Evolutionary conservation across 352 stramenopile genomes (phyloP), one percentile per base, ranked within the genome.

Genomic region (Lagenidium sp.): DNA sequence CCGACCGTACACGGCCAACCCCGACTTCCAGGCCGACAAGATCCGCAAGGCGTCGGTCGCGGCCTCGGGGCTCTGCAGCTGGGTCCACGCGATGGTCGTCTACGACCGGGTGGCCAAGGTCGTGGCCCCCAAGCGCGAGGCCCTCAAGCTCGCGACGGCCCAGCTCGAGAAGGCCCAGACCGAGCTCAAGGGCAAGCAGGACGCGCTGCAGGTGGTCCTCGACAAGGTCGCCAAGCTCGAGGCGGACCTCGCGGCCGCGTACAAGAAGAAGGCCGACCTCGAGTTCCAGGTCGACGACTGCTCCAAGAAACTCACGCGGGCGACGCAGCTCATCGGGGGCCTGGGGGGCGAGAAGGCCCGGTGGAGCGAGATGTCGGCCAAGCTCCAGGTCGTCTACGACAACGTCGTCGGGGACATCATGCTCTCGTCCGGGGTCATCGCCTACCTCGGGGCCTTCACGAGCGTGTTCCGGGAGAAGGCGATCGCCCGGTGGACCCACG

Each of bases 41-140:
- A 96, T 98, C 39, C 89, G 88, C 15, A 98, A 97, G 52, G 87
- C 88, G 0, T 97, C 85, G 1, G 74, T 96, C 2, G 94, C 94
- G n/a, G 92, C 94, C 8, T 95, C 91, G 0, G 92, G 92, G 6
- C 54, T 98, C 4, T 98, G 91, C 45, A 93, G 69, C 47, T 98
- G 94, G 94, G 93, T 98, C 4, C 91, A 96, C 44, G 94, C 94
- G 4, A 98, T 98, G 90, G 89, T 97, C 1, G 85, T 97, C 16
- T 98, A 98, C 65, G 88, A 98, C 41, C 68, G 75, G 3, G 91
- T 98, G 10, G 84, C 85, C 0, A 95, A 96, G 35, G 74, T 95
- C 3, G 94, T 98, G 0, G 94, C 73, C 0, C 94, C 94, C 0
- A 98, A 98, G 63, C 73, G 86, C 19, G 84, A 93, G 47, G 90